Conservation (phyloP, 441 rosid species). For the Syzygium malaccense region DNA sequence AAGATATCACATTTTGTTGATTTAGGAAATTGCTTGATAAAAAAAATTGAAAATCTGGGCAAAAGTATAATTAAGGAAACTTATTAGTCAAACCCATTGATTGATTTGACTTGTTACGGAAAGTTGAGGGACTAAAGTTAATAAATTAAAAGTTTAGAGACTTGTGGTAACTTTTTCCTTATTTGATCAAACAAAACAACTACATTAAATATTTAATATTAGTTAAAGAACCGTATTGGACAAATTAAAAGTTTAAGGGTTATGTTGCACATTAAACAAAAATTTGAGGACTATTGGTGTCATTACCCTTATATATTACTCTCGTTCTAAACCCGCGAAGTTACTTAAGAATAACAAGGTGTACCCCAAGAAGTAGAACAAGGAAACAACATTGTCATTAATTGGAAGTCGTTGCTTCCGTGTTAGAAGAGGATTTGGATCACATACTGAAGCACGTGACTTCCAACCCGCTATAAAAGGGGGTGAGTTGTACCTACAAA, state of each 20-base stretch:
- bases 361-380: neutral
- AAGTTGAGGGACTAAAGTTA: neutral
- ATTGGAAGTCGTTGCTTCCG: neutral
- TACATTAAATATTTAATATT: neutral
- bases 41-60: too few species aligned
- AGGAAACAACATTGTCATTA: neutral
- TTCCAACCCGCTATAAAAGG: neutral
- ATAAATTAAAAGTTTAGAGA: neutral
- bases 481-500: neutral
- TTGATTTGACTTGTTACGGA: neutral
- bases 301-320: neutral
- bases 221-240: neutral
- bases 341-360: neutral
- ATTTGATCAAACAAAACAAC: neutral
- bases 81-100: neutral
- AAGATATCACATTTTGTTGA: neutral
- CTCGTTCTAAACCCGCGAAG: neutral
- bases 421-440: neutral
- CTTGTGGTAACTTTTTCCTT: neutral
- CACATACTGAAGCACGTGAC: neutral
- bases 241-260: neutral
- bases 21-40: neutral
- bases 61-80: neutral
- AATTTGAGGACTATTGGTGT: neutral
- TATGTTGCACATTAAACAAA: neutral